A percentile compares a stretch with the other conserved stretches of the same genome.
Evolutionary conservation across 2,329 filamentous ascomycete genomes (phyloP).

Genomic region (Calonectria hongkongensis): DNA sequence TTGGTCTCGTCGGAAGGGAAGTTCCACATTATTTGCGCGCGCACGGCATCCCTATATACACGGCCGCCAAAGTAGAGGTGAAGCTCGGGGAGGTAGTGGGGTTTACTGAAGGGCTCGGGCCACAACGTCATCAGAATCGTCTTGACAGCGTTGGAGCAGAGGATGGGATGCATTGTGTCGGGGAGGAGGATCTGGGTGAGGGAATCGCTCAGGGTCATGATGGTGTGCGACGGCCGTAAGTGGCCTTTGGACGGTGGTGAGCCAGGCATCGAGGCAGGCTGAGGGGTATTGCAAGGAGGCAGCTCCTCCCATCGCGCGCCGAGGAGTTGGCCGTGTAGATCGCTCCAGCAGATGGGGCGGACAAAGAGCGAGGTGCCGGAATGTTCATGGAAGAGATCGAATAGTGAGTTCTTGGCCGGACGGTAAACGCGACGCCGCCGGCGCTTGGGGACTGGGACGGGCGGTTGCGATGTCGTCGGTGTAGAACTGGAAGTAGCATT

Average conservation of each 20-base stretch:
- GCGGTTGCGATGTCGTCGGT: conserved; percentile 53
- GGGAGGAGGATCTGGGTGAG: conserved; percentile 66
- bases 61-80: conserved; percentile 70
- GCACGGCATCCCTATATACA: conserved; percentile 66
- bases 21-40: conserved; percentile 71
- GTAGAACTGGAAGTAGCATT: conserved; percentile 47
- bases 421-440: conserved; percentile 59
- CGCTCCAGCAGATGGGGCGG: conserved; percentile 74
- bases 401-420: conserved; percentile 70
- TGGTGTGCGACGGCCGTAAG: conserved; percentile 63
- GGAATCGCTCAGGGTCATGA: conserved; percentile 64
- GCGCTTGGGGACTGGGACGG: conserved; percentile 48
- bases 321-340: conserved; percentile 69
- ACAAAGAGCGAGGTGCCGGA: conserved; percentile 69
- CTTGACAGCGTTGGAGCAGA: conserved; percentile 65
- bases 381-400: conserved; percentile 71
- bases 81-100: conserved; percentile 62
- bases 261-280: conserved; percentile 59
- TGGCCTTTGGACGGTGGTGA: conserved; percentile 61
- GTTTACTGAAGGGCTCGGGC: conserved; percentile 58
- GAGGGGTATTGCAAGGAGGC: conserved; percentile 64
- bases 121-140: conserved; percentile 68
- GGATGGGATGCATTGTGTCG: conserved; percentile 57
- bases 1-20: conserved; percentile 54
- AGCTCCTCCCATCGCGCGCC: conserved; percentile 67